Evolutionary conservation across 805 yeast genomes (phyloP), one percentile per base, ranked within the genome.

Genomic region (Brettanomyces anomalus): DNA sequence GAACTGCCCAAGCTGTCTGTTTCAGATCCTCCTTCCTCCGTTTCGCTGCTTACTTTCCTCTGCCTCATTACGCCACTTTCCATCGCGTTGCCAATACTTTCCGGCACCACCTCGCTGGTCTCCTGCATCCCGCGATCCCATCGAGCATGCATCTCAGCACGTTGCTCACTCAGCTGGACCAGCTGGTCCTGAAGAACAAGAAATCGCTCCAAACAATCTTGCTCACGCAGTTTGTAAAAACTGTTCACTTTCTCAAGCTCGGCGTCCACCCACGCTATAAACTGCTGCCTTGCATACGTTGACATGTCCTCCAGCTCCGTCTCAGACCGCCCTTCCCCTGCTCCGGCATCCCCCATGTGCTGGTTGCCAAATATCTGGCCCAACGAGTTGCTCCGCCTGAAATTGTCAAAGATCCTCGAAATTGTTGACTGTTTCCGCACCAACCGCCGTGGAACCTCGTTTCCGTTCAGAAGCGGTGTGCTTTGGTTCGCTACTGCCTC

Each of bases 111-210:
- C 37, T 31, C 19, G 48, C 20, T 36, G 8, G 26, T 21, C 20
- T 35, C 24, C 18, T 32, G 35, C 16, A n/a, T n/a, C 18, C 20
- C 37, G 3, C 17, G 5, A 17, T 35, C 21, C 44, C 40, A 39
- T 45, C 49, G 11, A 42, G 46, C 39, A n/a, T 3, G 15, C 18
- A 32, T 32, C 56, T 49, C 10, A 64, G 55, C 36, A 48, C 64
- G 68, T 44, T 79, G 85, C 36, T 79, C 81, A 37, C 75, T 68
- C 43, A 83, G 56, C 51, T 79, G 81, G 44, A 71, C 71, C 36
- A 87, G 56, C 58, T 86, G 95, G 50, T 76, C 84, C 55, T 82
- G 84, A 18, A 86, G 55, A 4, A 80, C 53, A 11, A 77, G 58
- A 49, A 72, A 81, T 44, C 90, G 66, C 44, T 74, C 76, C 36